Conservation (phyloP, 495 filamentous ascomycete genomes). For the Penicillium desertorum region DNA sequence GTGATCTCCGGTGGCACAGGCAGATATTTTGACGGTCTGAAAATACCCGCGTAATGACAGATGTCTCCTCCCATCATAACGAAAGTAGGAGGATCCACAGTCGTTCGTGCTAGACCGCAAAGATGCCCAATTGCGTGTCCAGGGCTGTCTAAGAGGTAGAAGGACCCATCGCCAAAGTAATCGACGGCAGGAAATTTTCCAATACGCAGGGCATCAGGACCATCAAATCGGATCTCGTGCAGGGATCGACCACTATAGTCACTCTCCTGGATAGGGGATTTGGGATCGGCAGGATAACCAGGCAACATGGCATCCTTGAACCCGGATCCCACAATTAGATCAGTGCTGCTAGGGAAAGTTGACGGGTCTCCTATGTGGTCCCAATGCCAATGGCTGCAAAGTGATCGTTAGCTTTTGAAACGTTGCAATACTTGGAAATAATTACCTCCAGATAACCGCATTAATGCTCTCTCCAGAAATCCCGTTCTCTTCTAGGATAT, state of each 20-base stretch:
- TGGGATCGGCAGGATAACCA: slow-evolving; percentile 42
- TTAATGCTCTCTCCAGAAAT: not conserved
- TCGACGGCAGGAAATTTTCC: slow-evolving; percentile 50
- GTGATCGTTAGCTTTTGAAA: not conserved
- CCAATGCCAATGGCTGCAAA: slow-evolving; percentile 54
- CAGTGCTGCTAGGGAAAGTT: slow-evolving; percentile 46
- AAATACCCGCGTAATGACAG: slow-evolving; percentile 52
- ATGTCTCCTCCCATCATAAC: slow-evolving; percentile 49
- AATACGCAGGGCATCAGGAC: slow-evolving; percentile 19
- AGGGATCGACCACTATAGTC: slow-evolving; percentile 21
- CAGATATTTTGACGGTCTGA: slow-evolving; percentile 50
- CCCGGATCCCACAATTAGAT: slow-evolving; percentile 53
- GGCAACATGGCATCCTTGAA: slow-evolving; percentile 43
- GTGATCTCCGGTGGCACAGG: slow-evolving; percentile 20
- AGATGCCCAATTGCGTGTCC: slow-evolving; percentile 50
- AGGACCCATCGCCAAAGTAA: slow-evolving; percentile 49
- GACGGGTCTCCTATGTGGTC: slow-evolving; percentile 56
- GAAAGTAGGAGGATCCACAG: slow-evolving; percentile 38
- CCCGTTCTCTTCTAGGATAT: not conserved
- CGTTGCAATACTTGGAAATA: not conserved
- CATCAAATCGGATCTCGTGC: not conserved
- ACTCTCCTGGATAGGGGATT: slow-evolving; percentile 41
- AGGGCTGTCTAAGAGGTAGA: slow-evolving; percentile 48
- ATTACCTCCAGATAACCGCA: slow-evolving; percentile 8
- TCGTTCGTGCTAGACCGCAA: slow-evolving; percentile 41